phyloP scores from a whole-genome alignment of 2,329 filamentous ascomycete species.

The Calcarisporium arbuscula region DNA sequence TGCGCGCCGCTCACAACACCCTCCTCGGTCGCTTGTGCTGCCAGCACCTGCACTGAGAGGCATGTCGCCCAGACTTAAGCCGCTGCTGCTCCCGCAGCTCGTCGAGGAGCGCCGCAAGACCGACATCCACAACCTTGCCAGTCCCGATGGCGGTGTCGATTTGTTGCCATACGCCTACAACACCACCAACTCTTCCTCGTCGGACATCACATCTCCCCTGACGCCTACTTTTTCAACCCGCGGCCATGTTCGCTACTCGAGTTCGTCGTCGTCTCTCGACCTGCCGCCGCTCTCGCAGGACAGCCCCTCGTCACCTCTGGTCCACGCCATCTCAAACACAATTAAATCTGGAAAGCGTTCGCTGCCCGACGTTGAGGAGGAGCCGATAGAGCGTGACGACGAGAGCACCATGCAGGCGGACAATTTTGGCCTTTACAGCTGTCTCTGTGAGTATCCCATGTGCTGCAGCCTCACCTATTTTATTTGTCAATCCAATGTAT shows the following conservation, averaged over 20 bases:
- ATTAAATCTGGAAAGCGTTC: slow-evolving; percentile 55
- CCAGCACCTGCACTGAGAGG: slow-evolving; percentile 6
- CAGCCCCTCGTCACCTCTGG: slow-evolving; percentile 18
- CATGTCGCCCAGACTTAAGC: slow-evolving; percentile 46
- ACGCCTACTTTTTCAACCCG: slow-evolving; percentile 62
- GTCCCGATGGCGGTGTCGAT: slow-evolving; percentile 27
- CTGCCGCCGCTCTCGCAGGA: slow-evolving; percentile 36
- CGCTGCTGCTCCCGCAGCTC: slow-evolving; percentile 46
- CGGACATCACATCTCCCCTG: slow-evolving; percentile 62
- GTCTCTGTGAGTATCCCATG: slow-evolving; percentile 60
- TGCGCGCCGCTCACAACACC: too few relatives aligned
- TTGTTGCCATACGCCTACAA: slow-evolving; percentile 35
- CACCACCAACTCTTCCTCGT: slow-evolving; percentile 50
- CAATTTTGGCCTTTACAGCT: slow-evolving; percentile 51
- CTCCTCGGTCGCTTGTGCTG: too few relatives aligned
- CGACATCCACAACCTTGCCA: slow-evolving; percentile 31
- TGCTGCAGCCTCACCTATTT: too few relatives aligned
- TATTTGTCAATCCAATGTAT: too few relatives aligned
- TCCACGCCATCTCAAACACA: slow-evolving; percentile 38
- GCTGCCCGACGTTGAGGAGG: slow-evolving; percentile 80
- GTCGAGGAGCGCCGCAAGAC: slow-evolving; percentile 43
- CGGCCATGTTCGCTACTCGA: slow-evolving; percentile 61
- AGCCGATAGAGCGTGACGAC: slow-evolving; percentile 65
- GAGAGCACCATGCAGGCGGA: slow-evolving; percentile 18
- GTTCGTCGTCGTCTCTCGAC: slow-evolving; percentile 73